These are phyloP conservation scores for Allantophomopsis cytisporea DNA, from an alignment of 2,329 filamentous ascomycete species.

Conservation along the genomic window DNA sequence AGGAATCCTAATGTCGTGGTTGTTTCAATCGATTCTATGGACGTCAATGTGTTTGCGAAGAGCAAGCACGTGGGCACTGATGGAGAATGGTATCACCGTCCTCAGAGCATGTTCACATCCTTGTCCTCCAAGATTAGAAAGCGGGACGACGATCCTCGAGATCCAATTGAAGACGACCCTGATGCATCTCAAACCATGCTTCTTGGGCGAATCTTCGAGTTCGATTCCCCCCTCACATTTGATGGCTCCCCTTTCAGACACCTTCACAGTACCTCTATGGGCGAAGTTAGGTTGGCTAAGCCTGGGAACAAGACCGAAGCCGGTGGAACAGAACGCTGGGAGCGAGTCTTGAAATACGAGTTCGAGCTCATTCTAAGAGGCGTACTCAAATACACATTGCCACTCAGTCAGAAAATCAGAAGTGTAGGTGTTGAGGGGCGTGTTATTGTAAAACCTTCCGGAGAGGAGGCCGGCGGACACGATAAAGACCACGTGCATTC, in stretches of 20 bases:
- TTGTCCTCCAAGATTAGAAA: slow-evolving; percentile 15
- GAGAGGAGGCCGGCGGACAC: too few relatives aligned
- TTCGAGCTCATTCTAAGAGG: slow-evolving; percentile 91
- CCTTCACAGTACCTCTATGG: slow-evolving; percentile 57
- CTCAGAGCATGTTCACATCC: slow-evolving; percentile 8
- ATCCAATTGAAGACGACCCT: slow-evolving; percentile 32
- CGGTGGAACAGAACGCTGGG: slow-evolving; percentile 77
- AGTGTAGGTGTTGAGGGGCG: slow-evolving; percentile 47
- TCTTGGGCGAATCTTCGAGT: slow-evolving; percentile 75
- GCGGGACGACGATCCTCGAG: slow-evolving; percentile 17
- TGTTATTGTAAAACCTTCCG: slow-evolving; percentile 38
- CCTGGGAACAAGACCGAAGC: slow-evolving; percentile 81
- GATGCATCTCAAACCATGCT: slow-evolving; percentile 70
- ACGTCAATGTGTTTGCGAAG: slow-evolving; percentile 89
- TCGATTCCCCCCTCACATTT: slow-evolving; percentile 80
- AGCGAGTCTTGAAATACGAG: slow-evolving; percentile 76
- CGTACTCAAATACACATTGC: slow-evolving; percentile 68
- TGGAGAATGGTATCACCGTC: slow-evolving; percentile 36
- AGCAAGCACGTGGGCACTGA: slow-evolving; percentile 73
- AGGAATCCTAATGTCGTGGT: slow-evolving; percentile 89
- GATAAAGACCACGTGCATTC: too few relatives aligned
- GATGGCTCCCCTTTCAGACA: slow-evolving; percentile 81
- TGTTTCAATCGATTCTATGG: slow-evolving; percentile 73
- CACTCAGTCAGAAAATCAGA: slow-evolving; percentile 43
- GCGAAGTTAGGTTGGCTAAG: slow-evolving; percentile 67